These are phyloP conservation scores for Pseudogymnoascus sp. DNA, from an alignment of 2,329 filamentous ascomycete species.

Conservation along the genomic window DNA sequence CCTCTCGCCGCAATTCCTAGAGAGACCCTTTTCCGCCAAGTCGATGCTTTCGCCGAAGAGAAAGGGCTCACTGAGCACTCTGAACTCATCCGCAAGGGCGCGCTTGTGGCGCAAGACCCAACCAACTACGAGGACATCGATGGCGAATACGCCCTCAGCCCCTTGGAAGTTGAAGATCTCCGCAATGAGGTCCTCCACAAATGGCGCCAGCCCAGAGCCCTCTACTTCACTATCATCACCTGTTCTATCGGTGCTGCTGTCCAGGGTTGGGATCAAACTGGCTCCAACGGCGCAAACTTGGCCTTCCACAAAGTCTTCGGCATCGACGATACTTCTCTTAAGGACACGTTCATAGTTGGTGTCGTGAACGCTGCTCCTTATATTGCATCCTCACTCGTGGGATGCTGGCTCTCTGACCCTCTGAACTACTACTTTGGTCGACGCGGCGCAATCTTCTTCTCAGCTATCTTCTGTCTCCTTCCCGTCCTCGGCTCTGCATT, in stretches of 20 bases:
- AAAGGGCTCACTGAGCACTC: constrained; percentile 50
- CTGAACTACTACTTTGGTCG: constrained; percentile 54
- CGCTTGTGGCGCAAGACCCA: constrained; percentile 63
- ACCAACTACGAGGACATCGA: constrained; percentile 48
- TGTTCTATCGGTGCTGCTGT: constrained; percentile 60
- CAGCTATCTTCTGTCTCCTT: constrained; percentile 63
- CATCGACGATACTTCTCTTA: constrained; percentile 34
- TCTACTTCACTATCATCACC: constrained; percentile 58
- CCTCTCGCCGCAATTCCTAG: constrained; percentile 44
- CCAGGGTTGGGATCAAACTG: constrained; percentile 35
- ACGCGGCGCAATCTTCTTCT: constrained; percentile 62
- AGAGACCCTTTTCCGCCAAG: constrained; percentile 40
- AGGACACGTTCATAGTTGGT: constrained; percentile 46
- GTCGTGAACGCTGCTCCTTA: constrained; percentile 52
- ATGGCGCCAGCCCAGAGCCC: constrained; percentile 51
- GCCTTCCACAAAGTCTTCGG: constrained; percentile 39
- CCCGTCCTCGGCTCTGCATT: constrained; percentile 64
- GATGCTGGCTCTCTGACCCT: constrained; percentile 59
- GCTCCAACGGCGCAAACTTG: constrained; percentile 42
- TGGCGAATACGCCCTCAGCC: constrained; percentile 45
- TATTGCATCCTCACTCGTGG: constrained; percentile 42
- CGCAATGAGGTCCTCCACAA: constrained; percentile 54
- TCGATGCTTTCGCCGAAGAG: constrained; percentile 48
- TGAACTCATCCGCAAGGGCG: constrained; percentile 54
- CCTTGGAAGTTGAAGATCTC: constrained; percentile 50